Evolutionary conservation across 2,329 filamentous ascomycete species (phyloP).

Genomic region (Fusarium brevicatenulatum): DNA sequence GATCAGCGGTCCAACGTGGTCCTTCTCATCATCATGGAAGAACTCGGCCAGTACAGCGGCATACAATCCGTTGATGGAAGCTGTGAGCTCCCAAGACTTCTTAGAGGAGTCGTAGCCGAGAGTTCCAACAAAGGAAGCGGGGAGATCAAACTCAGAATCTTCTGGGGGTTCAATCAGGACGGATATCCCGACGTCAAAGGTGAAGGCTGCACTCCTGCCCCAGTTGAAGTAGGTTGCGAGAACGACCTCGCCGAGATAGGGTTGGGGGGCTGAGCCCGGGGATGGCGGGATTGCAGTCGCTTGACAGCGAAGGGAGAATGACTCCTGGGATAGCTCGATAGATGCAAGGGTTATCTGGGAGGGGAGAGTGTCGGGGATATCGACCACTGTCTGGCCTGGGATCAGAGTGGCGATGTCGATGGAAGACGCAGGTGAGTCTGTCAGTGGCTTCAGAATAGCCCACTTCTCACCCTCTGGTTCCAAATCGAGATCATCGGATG

Average conservation of each 20-base stretch:
- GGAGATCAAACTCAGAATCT: not conserved
- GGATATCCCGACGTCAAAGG: not conserved
- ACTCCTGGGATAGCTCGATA: not conserved
- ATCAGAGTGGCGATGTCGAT: not conserved
- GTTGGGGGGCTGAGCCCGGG: not conserved
- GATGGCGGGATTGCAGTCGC: not conserved
- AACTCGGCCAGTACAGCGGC: conserved; percentile 15
- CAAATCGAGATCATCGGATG: not conserved
- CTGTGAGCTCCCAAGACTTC: not conserved
- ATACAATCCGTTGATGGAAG: conserved; percentile 2
- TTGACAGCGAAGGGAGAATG: not conserved
- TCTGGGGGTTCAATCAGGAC: not conserved
- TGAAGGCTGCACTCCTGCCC: not conserved
- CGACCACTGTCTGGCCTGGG: not conserved
- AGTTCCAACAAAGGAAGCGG: not conserved
- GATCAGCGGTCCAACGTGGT: conserved; percentile 16
- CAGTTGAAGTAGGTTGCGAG: not conserved
- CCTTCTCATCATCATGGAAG: conserved; percentile 5
- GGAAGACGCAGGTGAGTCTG: not conserved
- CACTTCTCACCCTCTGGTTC: not conserved
- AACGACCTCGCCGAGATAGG: not conserved
- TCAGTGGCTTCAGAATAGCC: not conserved
- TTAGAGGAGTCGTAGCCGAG: not conserved
- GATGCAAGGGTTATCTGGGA: not conserved
- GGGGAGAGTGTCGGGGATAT: not conserved